Evolutionary conservation across 2,329 filamentous ascomycete species (phyloP).

Genomic region (Cadophora sp.): DNA sequence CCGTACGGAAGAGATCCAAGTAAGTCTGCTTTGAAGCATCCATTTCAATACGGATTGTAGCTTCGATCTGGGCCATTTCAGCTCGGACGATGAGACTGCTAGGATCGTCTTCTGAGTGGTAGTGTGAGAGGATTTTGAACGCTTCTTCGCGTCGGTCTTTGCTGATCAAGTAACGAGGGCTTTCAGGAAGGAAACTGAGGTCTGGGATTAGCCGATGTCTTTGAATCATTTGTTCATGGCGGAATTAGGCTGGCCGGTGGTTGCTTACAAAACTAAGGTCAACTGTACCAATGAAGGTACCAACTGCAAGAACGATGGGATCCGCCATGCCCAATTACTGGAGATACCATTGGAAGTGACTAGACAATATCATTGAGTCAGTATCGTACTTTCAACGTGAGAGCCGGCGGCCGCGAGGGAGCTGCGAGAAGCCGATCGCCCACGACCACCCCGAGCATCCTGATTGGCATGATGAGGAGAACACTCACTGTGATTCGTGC

Average conservation of each 20-base stretch:
- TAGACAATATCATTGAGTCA: background rate
- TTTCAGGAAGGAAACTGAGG: conserved; percentile 57
- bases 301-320: conserved; percentile 50
- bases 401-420: too few relatives aligned
- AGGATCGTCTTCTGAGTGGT: conserved; percentile 59
- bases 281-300: conserved; percentile 38
- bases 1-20: conserved; percentile 56
- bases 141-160: conserved; percentile 65
- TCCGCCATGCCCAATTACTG: conserved; percentile 49
- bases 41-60: conserved; percentile 60
- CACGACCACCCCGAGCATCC: too few relatives aligned
- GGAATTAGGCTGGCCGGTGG: background rate
- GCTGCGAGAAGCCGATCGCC: too few relatives aligned
- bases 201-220: background rate
- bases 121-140: conserved; percentile 57
- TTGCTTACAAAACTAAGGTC: conserved; percentile 30
- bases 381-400: too few relatives aligned
- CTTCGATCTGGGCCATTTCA: conserved; percentile 66
- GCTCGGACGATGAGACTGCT: conserved; percentile 60
- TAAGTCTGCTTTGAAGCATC: conserved; percentile 60
- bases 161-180: conserved; percentile 61
- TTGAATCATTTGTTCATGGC: background rate
- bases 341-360: conserved; percentile 44
- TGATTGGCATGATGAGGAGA: background rate
- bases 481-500: conserved; percentile 41